phyloP scores from a whole-genome alignment of 1,284 basidiomycete species.

The Apiotrichum gracile region DNA sequence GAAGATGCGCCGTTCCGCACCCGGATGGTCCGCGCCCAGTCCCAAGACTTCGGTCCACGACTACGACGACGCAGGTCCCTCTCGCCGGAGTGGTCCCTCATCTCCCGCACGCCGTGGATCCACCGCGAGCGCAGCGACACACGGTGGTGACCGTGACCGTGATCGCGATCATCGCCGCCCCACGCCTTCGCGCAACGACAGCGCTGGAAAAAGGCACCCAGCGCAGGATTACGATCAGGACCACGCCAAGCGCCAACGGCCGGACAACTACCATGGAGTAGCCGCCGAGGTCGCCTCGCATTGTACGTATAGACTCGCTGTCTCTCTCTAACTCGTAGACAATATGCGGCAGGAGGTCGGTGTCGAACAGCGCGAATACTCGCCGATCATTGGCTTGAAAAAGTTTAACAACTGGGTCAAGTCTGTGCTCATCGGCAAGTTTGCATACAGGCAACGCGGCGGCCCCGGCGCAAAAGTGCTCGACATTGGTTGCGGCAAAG shows the following conservation, averaged over 20 bases:
- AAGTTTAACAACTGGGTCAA: constrained; percentile 99
- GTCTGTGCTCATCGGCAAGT: constrained; percentile 84
- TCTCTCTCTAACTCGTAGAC: constrained; percentile 51
- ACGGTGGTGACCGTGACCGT: too few species aligned
- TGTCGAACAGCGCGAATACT: constrained; percentile 72
- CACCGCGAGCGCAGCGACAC: background rate
- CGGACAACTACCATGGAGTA: constrained; percentile 26
- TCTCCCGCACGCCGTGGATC: constrained; percentile 12
- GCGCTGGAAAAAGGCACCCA: background rate
- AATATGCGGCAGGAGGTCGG: constrained; percentile 90
- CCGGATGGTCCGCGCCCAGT: constrained; percentile 36
- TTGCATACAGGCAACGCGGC: constrained; percentile 41
- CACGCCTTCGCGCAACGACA: too few species aligned
- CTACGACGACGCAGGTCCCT: background rate
- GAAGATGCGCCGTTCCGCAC: constrained; percentile 13
- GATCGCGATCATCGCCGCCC: too few species aligned
- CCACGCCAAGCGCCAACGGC: background rate
- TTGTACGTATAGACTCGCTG: background rate
- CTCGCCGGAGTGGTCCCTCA: constrained; percentile 3
- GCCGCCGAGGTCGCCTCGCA: constrained; percentile 31
- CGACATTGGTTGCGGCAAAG: constrained; percentile 97
- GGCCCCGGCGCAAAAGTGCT: constrained; percentile 61
- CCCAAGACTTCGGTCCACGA: constrained; percentile 8
- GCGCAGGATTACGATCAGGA: background rate
- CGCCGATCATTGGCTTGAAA: constrained; percentile 92